Evolutionary conservation across 192 early-diverging fungal genomes (phyloP).

Genomic region (Linnemannia hyalina): DNA sequence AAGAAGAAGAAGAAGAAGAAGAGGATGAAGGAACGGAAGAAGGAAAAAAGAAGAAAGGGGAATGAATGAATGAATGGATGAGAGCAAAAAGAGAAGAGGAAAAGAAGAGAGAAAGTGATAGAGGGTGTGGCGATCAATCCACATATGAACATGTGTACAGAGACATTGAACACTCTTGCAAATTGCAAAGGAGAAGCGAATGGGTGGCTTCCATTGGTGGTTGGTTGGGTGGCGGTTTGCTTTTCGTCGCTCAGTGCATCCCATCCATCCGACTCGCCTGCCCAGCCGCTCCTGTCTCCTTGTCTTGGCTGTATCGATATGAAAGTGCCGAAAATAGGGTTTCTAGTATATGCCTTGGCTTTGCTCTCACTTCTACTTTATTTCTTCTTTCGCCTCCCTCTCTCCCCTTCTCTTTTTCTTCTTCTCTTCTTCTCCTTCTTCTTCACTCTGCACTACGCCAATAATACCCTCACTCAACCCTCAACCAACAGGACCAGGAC

Average conservation of each 20-base stretch:
- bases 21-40: neutral
- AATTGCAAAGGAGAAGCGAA: no score
- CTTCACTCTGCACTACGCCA: neutral
- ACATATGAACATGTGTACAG: no score
- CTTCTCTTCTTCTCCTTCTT: neutral
- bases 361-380: neutral
- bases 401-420: neutral
- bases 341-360: neutral
- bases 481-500: constrained; percentile 2
- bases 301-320: neutral
- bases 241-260: neutral
- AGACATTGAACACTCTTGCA: no score
- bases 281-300: neutral
- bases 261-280: neutral
- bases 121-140: no score
- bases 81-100: neutral
- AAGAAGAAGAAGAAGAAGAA: neutral
- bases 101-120: neutral
- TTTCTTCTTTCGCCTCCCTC: neutral
- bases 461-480: neutral
- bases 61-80: neutral
- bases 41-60: neutral
- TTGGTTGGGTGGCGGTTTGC: no score
- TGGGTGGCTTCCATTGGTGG: constrained; percentile 1
- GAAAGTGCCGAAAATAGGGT: constrained; percentile 4